Conservation (phyloP, 371 early-diverging fungal species). For the Mortierella sp. region DNA sequence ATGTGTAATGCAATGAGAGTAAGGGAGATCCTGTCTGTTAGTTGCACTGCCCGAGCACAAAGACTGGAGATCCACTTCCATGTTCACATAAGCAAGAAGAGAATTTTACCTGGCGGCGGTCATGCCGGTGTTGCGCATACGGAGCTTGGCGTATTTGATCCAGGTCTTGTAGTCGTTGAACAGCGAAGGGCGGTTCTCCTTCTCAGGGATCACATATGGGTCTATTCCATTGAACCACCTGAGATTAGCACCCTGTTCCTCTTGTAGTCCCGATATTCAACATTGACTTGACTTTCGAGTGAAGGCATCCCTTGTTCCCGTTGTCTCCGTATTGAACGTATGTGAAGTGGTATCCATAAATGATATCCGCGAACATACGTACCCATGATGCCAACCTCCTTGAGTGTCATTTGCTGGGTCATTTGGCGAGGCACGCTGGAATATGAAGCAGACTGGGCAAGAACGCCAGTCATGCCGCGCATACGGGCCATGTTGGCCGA, state of each 20-base stretch:
- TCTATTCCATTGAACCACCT: slow-evolving; percentile 17
- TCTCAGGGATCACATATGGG: slow-evolving; percentile 53
- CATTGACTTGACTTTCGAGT: not conserved
- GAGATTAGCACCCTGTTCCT: not conserved
- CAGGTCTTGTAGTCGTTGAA: slow-evolving; percentile 48
- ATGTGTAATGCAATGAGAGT: not conserved
- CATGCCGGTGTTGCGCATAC: slow-evolving; percentile 58
- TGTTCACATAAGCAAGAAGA: not conserved
- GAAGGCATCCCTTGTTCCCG: too few species aligned
- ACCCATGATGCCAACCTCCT: slow-evolving; percentile 56
- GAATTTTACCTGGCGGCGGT: slow-evolving; percentile 47
- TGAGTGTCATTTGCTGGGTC: slow-evolving; percentile 37
- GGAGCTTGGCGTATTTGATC: slow-evolving; percentile 52
- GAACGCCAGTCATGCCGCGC: slow-evolving; percentile 36
- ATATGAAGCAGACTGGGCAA: slow-evolving; percentile 40
- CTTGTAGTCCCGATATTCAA: not conserved
- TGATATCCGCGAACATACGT: not conserved
- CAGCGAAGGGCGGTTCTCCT: slow-evolving; percentile 50
- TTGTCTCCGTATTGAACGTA: not conserved
- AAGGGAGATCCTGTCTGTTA: not conserved
- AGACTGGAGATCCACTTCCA: too few species aligned
- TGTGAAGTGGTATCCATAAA: too few species aligned
- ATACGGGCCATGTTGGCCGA: slow-evolving; percentile 29
- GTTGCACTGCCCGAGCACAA: not conserved
- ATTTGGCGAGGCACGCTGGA: slow-evolving; percentile 55